phyloP scores from a whole-genome alignment of 495 filamentous ascomycete genomes.

The Pyrenopolyporus hunteri region DNA sequence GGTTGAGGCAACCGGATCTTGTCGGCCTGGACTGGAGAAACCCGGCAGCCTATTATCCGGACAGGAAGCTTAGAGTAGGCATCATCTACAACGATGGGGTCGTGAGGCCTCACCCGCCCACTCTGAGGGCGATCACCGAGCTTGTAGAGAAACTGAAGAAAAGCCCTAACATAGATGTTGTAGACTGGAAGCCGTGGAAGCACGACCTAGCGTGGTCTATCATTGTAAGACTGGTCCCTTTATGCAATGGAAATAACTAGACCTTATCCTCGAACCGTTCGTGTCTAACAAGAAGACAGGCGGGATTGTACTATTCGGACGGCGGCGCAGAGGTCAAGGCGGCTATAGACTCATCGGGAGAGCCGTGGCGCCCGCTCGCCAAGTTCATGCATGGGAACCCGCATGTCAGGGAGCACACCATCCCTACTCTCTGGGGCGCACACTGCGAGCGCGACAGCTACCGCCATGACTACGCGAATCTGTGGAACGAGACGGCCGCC shows the following conservation, averaged over 20 bases:
- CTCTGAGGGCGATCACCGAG: slow-evolving; percentile 63
- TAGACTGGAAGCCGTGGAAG: slow-evolving; percentile 71
- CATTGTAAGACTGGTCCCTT: slow-evolving; percentile 45
- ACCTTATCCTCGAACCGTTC: background rate
- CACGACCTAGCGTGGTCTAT: slow-evolving; percentile 66
- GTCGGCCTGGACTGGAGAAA: slow-evolving; percentile 66
- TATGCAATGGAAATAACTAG: background rate
- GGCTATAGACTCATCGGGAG: slow-evolving; percentile 58
- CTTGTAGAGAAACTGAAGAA: slow-evolving; percentile 60
- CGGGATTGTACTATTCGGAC: slow-evolving; percentile 58
- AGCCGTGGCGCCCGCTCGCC: slow-evolving; percentile 60
- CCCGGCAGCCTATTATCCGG: slow-evolving; percentile 31
- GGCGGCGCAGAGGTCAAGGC: slow-evolving; percentile 59
- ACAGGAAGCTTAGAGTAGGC: slow-evolving; percentile 63
- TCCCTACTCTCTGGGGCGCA: slow-evolving; percentile 44
- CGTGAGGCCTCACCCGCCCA: slow-evolving; percentile 74
- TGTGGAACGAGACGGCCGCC: slow-evolving; percentile 69
- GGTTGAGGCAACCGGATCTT: slow-evolving; percentile 64
- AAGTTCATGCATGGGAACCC: slow-evolving; percentile 57
- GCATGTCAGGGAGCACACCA: slow-evolving; percentile 47
- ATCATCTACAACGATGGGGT: slow-evolving; percentile 74
- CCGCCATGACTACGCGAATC: slow-evolving; percentile 61
- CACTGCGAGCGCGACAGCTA: slow-evolving; percentile 60
- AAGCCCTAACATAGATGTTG: slow-evolving; percentile 56
- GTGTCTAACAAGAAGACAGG: slow-evolving; percentile 19